A percentile compares a stretch with the other conserved stretches of the same genome.
Evolutionary conservation across 768 basidiomycete species (phyloP).

Genomic region (Chalciporus piperatus): DNA sequence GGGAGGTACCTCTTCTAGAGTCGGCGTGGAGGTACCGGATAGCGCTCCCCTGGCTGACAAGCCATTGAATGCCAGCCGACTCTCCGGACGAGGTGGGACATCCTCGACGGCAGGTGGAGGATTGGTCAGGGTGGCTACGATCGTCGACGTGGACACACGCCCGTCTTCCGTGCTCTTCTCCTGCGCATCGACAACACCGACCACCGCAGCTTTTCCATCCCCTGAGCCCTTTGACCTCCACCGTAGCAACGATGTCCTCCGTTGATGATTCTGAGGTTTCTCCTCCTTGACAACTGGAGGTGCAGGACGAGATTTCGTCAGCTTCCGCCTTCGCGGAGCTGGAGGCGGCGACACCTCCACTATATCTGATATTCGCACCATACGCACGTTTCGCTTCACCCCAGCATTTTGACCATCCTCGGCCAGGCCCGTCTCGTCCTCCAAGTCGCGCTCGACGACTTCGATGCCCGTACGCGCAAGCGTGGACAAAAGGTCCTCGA

Average conservation of each 20-base stretch:
- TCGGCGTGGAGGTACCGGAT: neutral
- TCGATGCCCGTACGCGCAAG: constrained; percentile 21
- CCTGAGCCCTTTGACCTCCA: constrained; percentile 19
- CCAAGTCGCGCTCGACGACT: neutral
- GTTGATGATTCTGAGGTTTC: constrained; percentile 7
- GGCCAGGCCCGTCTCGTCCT: neutral
- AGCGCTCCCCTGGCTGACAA: neutral
- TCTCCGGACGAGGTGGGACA: neutral
- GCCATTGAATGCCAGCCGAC: neutral
- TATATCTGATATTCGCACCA: constrained; percentile 24
- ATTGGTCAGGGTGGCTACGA: neutral
- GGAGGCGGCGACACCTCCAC: constrained; percentile 21
- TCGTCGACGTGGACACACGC: neutral
- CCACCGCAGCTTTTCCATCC: neutral
- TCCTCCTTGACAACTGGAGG: neutral
- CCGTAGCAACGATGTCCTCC: constrained; percentile 18
- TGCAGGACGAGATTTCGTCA: constrained; percentile 20
- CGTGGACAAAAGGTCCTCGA: constrained; percentile 22
- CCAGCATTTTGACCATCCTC: constrained; percentile 3
- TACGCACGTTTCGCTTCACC: constrained; percentile 20
- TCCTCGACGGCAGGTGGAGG: neutral
- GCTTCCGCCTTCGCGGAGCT: constrained; percentile 15
- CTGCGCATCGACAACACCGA: neutral
- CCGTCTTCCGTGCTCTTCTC: neutral
- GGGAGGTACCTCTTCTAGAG: neutral